Conservation (phyloP, 495 filamentous ascomycete species). For the Antarctomyces pellizariae region DNA sequence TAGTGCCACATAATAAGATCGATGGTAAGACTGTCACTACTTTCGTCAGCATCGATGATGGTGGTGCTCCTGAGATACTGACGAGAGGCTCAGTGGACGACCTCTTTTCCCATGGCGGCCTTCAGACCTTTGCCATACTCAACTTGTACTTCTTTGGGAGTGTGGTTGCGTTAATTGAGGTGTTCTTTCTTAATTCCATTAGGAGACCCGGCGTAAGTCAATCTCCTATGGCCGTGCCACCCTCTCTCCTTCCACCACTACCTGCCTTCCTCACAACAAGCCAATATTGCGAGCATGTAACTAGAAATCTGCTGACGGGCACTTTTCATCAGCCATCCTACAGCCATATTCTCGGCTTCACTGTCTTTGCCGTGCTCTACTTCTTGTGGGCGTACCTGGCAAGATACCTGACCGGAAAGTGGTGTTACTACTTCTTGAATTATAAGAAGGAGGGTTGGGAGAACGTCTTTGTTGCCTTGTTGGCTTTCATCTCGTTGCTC, state of each 20-base stretch:
- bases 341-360: slow-evolving; percentile 17
- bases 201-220: slow-evolving; percentile 20
- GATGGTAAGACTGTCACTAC: slow-evolving; percentile 3
- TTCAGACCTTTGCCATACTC: slow-evolving; percentile 17
- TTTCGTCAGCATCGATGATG: neutral
- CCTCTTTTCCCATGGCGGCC: slow-evolving; percentile 5
- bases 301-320: slow-evolving; percentile 2
- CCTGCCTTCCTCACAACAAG: slow-evolving; percentile 1
- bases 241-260: neutral
- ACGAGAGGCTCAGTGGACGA: slow-evolving; percentile 1
- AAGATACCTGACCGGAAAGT: slow-evolving; percentile 20
- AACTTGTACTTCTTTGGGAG: slow-evolving; percentile 20
- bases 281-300: slow-evolving; percentile 1
- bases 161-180: slow-evolving; percentile 21
- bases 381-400: slow-evolving; percentile 25
- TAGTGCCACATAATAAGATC: slow-evolving; percentile 9
- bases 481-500: slow-evolving; percentile 15
- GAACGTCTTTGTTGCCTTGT: slow-evolving; percentile 15
- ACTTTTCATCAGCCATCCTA: slow-evolving; percentile 17
- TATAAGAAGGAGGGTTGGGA: slow-evolving; percentile 14
- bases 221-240: neutral
- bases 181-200: slow-evolving; percentile 24
- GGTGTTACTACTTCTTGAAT: slow-evolving; percentile 26
- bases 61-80: neutral
- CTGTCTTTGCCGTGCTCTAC: slow-evolving; percentile 18